Evolutionary conservation across 2,329 filamentous ascomycete genomes (phyloP).

Genomic region (Fusarium sp.): DNA sequence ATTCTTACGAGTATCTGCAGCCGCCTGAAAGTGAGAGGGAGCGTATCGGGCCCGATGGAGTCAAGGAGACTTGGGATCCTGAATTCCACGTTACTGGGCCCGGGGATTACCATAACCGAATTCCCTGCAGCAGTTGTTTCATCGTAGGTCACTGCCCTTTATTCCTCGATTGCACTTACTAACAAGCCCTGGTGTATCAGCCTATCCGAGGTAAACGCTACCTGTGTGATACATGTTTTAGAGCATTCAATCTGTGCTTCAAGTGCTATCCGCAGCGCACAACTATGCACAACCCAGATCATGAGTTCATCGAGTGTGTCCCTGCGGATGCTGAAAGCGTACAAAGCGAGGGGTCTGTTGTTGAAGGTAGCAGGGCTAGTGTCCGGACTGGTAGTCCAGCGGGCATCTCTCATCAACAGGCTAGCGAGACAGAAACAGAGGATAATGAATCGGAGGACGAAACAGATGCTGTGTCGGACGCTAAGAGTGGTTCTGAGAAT

Average conservation of each 20-base stretch:
- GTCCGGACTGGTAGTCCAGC: background rate
- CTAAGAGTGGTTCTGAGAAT: background rate
- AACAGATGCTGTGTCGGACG: no score
- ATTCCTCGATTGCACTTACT: background rate
- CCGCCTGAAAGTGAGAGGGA: background rate
- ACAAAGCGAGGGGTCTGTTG: background rate
- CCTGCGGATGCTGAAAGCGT: background rate
- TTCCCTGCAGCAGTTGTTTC: background rate
- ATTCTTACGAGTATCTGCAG: background rate
- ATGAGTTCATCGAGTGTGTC: background rate
- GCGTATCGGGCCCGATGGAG: background rate
- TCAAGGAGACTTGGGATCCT: background rate
- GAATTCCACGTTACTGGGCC: background rate
- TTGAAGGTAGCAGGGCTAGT: background rate
- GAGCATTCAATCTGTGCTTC: background rate
- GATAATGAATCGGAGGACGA: background rate
- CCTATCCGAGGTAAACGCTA: background rate
- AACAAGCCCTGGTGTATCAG: background rate
- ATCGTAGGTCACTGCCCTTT: background rate
- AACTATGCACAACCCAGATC: background rate
- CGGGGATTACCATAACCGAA: background rate
- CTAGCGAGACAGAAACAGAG: background rate
- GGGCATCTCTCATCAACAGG: background rate
- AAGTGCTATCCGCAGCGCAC: background rate
- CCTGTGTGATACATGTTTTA: background rate